Conservation (phyloP, 2,329 filamentous ascomycete genomes). For the Amauroascus verrucosus region DNA sequence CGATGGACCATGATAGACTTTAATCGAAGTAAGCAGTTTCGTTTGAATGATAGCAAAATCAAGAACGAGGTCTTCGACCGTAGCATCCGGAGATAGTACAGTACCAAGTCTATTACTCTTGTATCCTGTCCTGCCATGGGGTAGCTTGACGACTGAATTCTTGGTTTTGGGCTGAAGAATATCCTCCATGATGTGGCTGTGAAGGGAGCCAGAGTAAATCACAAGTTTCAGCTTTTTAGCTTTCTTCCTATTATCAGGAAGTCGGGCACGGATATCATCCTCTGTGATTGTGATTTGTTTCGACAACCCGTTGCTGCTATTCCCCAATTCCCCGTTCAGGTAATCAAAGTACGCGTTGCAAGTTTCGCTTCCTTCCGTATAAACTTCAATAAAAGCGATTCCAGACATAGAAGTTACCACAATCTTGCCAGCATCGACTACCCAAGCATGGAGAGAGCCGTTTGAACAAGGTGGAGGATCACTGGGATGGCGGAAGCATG, state of each 20-base stretch:
- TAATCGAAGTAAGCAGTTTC: constrained; percentile 63
- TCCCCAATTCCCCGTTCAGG: constrained; percentile 49
- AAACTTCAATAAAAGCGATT: constrained; percentile 76
- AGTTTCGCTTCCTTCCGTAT: constrained; percentile 65
- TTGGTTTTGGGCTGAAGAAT: constrained; percentile 62
- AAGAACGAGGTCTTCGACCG: constrained; percentile 63
- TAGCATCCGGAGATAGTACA: constrained; percentile 55
- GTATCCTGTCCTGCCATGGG: constrained; percentile 64
- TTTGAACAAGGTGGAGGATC: constrained; percentile 58
- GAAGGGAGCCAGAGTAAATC: constrained; percentile 66
- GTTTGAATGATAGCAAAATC: constrained; percentile 57
- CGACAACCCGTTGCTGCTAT: constrained; percentile 45
- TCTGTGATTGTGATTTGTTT: constrained; percentile 67
- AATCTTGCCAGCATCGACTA: constrained; percentile 65
- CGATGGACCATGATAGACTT: constrained; percentile 60
- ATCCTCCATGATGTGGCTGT: constrained; percentile 66
- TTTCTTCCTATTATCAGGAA: constrained; percentile 65
- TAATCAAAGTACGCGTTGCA: constrained; percentile 79
- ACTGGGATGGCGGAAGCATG: constrained; percentile 74
- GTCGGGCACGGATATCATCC: constrained; percentile 56
- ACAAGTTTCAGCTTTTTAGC: constrained; percentile 56
- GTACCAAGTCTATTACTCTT: constrained; percentile 63
- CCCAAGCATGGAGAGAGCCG: constrained; percentile 74
- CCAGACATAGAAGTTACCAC: constrained; percentile 70
- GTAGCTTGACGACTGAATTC: constrained; percentile 61